These are phyloP conservation scores for Starmera stellimalicola DNA, from an alignment of 1,139 yeast species.

Conservation along the genomic window DNA sequence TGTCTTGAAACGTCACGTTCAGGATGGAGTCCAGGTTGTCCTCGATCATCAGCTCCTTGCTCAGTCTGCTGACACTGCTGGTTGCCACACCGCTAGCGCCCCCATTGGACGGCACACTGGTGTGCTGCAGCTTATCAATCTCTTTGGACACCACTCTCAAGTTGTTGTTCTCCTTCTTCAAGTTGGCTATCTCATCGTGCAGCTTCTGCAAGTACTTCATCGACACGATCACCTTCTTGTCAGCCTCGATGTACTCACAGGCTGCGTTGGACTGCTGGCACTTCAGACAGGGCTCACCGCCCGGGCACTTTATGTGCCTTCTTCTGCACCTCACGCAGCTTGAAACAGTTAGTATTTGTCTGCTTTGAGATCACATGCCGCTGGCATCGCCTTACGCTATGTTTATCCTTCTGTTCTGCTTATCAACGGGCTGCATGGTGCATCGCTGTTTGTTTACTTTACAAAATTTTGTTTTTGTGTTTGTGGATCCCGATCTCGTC, in stretches of 20 bases:
- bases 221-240: constrained; percentile 68
- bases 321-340: constrained; percentile 62
- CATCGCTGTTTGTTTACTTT: too few species aligned
- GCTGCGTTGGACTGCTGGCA: constrained; percentile 49
- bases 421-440: constrained; percentile 2
- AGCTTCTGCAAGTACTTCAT: constrained; percentile 61
- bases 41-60: constrained; percentile 2
- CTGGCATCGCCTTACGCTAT: constrained; percentile 10
- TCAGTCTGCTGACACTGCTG: not conserved
- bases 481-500: too few species aligned
- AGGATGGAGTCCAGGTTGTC: constrained; percentile 15
- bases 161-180: constrained; percentile 45
- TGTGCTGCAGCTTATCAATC: not conserved
- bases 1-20: constrained; percentile 15
- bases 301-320: constrained; percentile 74
- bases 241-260: constrained; percentile 74
- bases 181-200: constrained; percentile 49
- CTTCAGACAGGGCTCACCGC: constrained; percentile 67
- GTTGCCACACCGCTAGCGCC: constrained; percentile 1
- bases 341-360: too few species aligned
- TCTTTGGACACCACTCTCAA: constrained; percentile 37
- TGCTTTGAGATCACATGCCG: too few species aligned
- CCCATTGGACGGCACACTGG: not conserved
- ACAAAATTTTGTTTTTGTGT: too few species aligned
- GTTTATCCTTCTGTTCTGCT: constrained; percentile 11